A percentile compares a stretch with the other conserved stretches of the same genome.
phyloP scores from a whole-genome alignment of 345 rosid genomes.

The Eutrema japonicum region DNA sequence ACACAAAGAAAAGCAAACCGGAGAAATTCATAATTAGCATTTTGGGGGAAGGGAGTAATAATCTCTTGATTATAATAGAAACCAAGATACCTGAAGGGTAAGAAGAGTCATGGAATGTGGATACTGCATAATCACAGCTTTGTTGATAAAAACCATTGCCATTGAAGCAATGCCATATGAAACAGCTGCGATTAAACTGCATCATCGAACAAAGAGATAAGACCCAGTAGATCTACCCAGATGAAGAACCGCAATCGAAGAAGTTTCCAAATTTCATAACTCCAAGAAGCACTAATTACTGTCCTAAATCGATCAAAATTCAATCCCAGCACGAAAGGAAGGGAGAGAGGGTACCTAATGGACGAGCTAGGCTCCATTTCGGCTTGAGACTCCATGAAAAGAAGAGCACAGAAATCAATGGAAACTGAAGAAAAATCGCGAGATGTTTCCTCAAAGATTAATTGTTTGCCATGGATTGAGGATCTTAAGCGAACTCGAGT shows the following conservation, averaged over 20 bases:
- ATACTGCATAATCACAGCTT: constrained; percentile 90
- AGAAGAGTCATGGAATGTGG: constrained; percentile 87
- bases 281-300: background rate
- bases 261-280: constrained; percentile 7
- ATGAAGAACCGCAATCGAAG: constrained; percentile 22
- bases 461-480: constrained; percentile 36
- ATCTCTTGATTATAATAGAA: background rate
- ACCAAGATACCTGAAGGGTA: constrained; percentile 63
- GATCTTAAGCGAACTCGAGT: constrained; percentile 35
- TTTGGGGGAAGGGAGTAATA: background rate
- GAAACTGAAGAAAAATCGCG: background rate
- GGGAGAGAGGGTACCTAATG: constrained; percentile 41
- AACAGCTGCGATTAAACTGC: constrained; percentile 76
- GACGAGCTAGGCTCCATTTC: constrained; percentile 49
- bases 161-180: constrained; percentile 93
- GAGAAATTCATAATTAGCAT: constrained; percentile 10
- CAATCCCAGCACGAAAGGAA: background rate
- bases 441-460: constrained; percentile 13
- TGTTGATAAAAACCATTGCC: constrained; percentile 99
- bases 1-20: constrained; percentile 6
- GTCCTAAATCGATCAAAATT: background rate
- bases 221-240: constrained; percentile 18
- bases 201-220: constrained; percentile 22
- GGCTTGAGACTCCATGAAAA: constrained; percentile 47
- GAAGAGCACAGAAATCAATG: constrained; percentile 15